Conservation (phyloP, 108 stramenopile genomes). For the Cyclotella atomus region DNA sequence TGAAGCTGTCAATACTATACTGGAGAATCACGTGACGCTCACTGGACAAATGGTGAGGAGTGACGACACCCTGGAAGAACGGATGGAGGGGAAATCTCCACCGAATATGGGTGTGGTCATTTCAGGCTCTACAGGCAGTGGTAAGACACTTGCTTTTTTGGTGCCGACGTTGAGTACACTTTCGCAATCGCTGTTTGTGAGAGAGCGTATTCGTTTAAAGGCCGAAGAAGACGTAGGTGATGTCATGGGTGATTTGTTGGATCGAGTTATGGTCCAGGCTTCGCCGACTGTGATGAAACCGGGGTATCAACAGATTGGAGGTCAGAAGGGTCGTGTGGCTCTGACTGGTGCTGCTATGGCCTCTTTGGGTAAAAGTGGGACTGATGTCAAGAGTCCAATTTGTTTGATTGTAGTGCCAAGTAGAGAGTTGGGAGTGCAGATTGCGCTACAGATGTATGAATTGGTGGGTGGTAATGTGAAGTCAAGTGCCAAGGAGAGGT, state of each 20-base stretch:
- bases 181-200: constrained; percentile 75
- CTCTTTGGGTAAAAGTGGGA: constrained; percentile 74
- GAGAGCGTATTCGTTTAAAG: constrained; percentile 76
- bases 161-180: constrained; percentile 77
- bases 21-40: constrained; percentile 28
- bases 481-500: constrained; percentile 38
- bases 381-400: constrained; percentile 77
- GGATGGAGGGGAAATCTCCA: constrained; percentile 14
- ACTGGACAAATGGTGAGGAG: constrained; percentile 33
- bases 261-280: constrained; percentile 70
- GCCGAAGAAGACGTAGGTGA: constrained; percentile 83
- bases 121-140: constrained; percentile 49
- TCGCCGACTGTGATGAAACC: constrained; percentile 65
- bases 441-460: constrained; percentile 67
- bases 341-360: constrained; percentile 64
- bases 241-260: constrained; percentile 71
- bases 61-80: constrained; percentile 69
- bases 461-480: constrained; percentile 78
- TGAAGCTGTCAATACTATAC: constrained; percentile 79
- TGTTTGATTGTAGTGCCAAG: constrained; percentile 93
- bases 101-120: constrained; percentile 78
- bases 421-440: constrained; percentile 92
- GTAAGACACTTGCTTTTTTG: constrained; percentile 86
- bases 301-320: constrained; percentile 53
- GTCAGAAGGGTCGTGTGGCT: constrained; percentile 33